phyloP scores from a whole-genome alignment of 2,329 filamentous ascomycete species.

The Stagonosporopsis tanaceti region DNA sequence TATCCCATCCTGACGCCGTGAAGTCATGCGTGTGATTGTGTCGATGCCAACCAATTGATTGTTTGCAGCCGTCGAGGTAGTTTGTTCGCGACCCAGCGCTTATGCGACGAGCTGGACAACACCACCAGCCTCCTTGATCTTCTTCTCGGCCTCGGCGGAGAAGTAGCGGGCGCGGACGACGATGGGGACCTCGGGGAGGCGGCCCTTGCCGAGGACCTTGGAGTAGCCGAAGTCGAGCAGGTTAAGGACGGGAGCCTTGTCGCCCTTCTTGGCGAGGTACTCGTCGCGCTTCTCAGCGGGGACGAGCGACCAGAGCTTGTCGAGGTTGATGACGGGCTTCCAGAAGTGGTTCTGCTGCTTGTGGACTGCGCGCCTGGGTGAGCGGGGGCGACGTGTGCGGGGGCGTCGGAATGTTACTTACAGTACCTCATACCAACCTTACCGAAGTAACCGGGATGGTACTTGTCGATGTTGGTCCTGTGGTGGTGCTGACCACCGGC shows the following conservation, averaged over 20 bases:
- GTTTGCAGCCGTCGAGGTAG: background rate
- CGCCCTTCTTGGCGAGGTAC: constrained; percentile 85
- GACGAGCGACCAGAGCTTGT: constrained; percentile 98
- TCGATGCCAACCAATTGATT: constrained; percentile 12
- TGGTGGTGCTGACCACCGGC: constrained; percentile 99
- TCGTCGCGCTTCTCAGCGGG: constrained; percentile 91
- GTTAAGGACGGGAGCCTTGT: constrained; percentile 97
- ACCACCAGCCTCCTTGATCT: constrained; percentile 98
- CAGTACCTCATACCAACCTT: constrained; percentile 75
- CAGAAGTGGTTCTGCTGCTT: constrained; percentile 95
- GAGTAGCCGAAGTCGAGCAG: constrained; percentile 96
- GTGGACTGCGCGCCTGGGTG: constrained; percentile 66
- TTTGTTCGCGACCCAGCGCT: constrained; percentile 33
- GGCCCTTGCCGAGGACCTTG: constrained; percentile 98
- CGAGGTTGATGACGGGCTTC: constrained; percentile 98
- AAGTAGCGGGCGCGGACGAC: constrained; percentile 96
- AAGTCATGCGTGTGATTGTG: constrained; percentile 31
- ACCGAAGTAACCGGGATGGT: constrained; percentile 99
- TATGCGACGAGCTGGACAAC: constrained; percentile 95
- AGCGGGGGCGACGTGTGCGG: constrained; percentile 51
- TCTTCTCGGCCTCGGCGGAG: constrained; percentile 94
- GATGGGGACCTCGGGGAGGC: constrained; percentile 89
- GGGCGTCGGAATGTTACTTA: constrained; percentile 44
- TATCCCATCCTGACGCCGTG: constrained; percentile 36
- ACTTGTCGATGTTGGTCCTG: constrained; percentile 90